Evolutionary conservation across 2,329 filamentous ascomycete species (phyloP).

Genomic region (Claviceps sp.): DNA sequence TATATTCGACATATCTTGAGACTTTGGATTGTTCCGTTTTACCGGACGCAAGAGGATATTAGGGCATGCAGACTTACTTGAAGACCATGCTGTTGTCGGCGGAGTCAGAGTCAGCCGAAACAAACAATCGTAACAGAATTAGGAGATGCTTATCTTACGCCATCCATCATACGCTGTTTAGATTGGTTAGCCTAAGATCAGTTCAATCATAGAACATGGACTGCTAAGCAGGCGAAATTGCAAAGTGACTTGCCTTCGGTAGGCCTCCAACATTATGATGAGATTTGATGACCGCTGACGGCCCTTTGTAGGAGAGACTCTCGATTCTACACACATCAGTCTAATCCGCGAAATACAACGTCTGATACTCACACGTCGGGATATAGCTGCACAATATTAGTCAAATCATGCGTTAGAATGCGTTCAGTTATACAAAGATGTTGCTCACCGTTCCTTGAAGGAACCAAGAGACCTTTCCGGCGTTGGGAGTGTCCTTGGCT

Average conservation of each 20-base stretch:
- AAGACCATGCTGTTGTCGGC: slow-evolving; percentile 3
- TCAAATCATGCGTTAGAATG: background rate
- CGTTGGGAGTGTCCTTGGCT: slow-evolving; percentile 50
- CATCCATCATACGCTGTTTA: slow-evolving; percentile 32
- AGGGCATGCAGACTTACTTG: background rate
- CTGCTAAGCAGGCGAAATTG: slow-evolving; percentile 1
- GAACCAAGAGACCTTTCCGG: slow-evolving; percentile 74
- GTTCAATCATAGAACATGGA: background rate
- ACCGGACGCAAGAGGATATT: background rate
- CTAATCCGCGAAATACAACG: background rate
- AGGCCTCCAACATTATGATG: slow-evolving; percentile 56
- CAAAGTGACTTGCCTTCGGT: slow-evolving; percentile 40
- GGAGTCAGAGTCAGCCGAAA: background rate
- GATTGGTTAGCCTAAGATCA: background rate
- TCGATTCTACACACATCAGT: slow-evolving; percentile 27
- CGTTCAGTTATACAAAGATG: background rate
- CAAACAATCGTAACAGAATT: background rate
- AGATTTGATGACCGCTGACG: slow-evolving; percentile 37
- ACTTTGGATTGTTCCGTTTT: background rate
- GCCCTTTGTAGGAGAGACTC: slow-evolving; percentile 32
- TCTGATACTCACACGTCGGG: background rate
- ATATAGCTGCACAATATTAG: background rate
- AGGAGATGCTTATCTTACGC: slow-evolving; percentile 10
- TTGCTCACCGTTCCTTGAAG: slow-evolving; percentile 71
- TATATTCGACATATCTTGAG: background rate